Evolutionary conservation across 2,329 filamentous ascomycete genomes (phyloP).

Genomic region (Trichophyton benhamiae): DNA sequence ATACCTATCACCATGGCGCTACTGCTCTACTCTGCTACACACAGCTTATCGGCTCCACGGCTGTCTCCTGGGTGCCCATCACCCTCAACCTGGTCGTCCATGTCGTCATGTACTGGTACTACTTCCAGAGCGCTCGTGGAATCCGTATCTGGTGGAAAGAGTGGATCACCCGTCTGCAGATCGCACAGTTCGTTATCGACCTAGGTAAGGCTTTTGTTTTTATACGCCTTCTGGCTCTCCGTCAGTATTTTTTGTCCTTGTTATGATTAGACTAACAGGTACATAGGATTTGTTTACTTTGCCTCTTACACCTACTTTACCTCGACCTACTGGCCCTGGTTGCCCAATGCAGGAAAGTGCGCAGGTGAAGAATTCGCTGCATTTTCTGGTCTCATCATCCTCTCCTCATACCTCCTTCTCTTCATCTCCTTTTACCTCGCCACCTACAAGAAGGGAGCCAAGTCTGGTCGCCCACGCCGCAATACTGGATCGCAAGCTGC

Average conservation of each 20-base stretch:
- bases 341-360: conserved; percentile 69
- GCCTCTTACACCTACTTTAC: conserved; percentile 90
- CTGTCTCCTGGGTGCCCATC: conserved; percentile 84
- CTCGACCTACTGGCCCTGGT: conserved; percentile 65
- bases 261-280: not conserved
- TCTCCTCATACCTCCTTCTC: conserved; percentile 80
- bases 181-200: conserved; percentile 86
- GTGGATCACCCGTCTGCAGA: conserved; percentile 90
- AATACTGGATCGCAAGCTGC: conserved; percentile 69
- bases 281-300: conserved; percentile 77
- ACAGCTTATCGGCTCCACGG: conserved; percentile 72
- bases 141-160: conserved; percentile 96
- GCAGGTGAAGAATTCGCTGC: conserved; percentile 88
- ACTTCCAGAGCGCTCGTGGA: conserved; percentile 88
- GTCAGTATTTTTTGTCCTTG: too few relatives aligned
- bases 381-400: conserved; percentile 70
- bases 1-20: conserved; percentile 91
- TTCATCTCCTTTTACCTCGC: conserved; percentile 94
- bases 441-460: conserved; percentile 59
- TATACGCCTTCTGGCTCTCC: not conserved
- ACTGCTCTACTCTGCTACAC: conserved; percentile 90
- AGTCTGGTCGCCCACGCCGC: conserved; percentile 27
- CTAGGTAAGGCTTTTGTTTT: conserved; percentile 49
- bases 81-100: conserved; percentile 78
- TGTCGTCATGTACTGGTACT: conserved; percentile 98